A percentile compares a stretch with the other conserved stretches of the same genome.
phyloP scores from a whole-genome alignment of 2,329 filamentous ascomycete genomes.

The Colletotrichum sp. region DNA sequence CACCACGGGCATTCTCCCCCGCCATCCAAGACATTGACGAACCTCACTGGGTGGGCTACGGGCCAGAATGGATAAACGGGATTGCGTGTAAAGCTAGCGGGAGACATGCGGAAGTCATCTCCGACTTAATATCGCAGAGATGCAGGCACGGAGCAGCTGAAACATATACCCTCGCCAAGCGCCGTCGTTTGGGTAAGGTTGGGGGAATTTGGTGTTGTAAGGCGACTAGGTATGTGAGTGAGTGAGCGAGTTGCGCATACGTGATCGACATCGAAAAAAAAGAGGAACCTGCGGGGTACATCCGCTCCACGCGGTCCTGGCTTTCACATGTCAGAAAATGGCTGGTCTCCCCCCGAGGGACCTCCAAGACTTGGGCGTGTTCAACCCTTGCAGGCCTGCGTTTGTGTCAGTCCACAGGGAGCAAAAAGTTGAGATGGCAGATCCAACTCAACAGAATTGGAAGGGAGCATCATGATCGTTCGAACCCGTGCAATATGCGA shows the following conservation, averaged over 20 bases:
- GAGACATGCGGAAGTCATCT: conserved; percentile 7
- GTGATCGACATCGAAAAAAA: conserved; percentile 17
- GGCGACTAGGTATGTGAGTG: neutral
- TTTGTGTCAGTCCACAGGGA: conserved; percentile 11
- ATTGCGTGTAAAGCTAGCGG: neutral
- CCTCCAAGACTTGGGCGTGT: neutral
- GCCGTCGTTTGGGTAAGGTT: neutral
- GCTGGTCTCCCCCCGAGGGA: neutral
- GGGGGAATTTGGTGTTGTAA: neutral
- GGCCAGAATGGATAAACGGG: neutral
- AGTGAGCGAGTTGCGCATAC: neutral
- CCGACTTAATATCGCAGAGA: conserved; percentile 8
- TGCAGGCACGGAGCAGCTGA: conserved; percentile 12
- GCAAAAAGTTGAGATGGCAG: conserved; percentile 19
- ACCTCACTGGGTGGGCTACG: neutral
- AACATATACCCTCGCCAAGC: conserved; percentile 1
- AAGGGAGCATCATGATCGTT: neutral
- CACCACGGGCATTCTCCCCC: neutral
- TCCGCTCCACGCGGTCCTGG: conserved; percentile 10
- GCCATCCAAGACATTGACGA: neutral
- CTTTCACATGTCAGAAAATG: conserved; percentile 20
- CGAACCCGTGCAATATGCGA: neutral
- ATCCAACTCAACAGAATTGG: conserved; percentile 9
- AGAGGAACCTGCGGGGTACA: conserved; percentile 21
- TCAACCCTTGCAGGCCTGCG: conserved; percentile 11